Conservation (phyloP, 192 early-diverging fungal genomes). For the Mortierella claussenii region DNA sequence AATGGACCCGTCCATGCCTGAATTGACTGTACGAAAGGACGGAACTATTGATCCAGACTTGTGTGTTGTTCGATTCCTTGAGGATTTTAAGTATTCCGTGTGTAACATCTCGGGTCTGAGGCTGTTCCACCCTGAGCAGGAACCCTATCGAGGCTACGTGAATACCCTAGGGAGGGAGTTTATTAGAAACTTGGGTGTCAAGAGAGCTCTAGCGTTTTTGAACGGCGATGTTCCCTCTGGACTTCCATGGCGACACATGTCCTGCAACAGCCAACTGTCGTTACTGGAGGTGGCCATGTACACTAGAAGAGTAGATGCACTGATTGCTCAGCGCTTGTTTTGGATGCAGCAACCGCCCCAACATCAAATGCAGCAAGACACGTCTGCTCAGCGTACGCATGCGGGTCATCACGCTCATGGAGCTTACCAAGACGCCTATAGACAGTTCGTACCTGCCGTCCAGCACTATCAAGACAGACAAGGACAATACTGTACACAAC, state of each 20-base stretch:
- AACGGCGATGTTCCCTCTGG: not conserved
- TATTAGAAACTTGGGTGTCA: slow-evolving; percentile 8
- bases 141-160: slow-evolving; percentile 6
- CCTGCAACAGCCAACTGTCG: not conserved
- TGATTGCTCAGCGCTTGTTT: not conserved
- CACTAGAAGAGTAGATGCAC: not conserved
- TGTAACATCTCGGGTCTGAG: slow-evolving; percentile 19
- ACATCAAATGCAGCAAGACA: not conserved
- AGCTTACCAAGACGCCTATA: no score
- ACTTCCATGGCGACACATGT: slow-evolving; percentile 19
- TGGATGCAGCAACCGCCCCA: not conserved
- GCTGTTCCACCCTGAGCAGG: slow-evolving; percentile 15
- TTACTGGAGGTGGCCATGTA: slow-evolving; percentile 5
- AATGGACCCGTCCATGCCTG: slow-evolving; percentile 22
- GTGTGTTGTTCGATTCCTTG: slow-evolving; percentile 28
- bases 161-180: slow-evolving; percentile 4
- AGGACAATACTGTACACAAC: not conserved
- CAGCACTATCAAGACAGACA: no score
- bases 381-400: not conserved
- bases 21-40: not conserved
- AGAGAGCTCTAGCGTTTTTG: slow-evolving; percentile 17
- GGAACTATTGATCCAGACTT: slow-evolving; percentile 6
- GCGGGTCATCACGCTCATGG: no score
- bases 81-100: slow-evolving; percentile 11
- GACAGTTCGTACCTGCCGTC: no score